These are phyloP conservation scores for Citrus unshiu DNA, from an alignment of 345 rosid species.

Conservation along the genomic window DNA sequence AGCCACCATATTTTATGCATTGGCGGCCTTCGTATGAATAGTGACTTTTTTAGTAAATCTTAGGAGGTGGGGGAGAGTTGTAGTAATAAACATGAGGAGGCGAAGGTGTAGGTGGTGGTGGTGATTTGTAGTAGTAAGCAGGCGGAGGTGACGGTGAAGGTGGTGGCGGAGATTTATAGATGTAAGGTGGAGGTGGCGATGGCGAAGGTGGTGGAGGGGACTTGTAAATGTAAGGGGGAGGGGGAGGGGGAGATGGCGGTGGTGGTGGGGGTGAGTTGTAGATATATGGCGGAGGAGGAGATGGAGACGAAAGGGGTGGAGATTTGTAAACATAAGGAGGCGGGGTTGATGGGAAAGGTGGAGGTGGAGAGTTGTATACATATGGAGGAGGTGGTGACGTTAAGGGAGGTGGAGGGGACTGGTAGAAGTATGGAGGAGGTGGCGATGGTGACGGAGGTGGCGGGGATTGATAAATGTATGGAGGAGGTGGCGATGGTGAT, in stretches of 20 bases:
- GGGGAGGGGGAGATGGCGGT: background rate
- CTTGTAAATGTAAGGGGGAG: background rate
- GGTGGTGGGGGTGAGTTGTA: background rate
- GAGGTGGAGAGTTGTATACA: background rate
- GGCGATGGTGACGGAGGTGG: background rate
- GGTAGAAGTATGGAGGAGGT: background rate
- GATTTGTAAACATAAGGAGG: background rate
- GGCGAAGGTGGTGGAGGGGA: constrained; percentile 1
- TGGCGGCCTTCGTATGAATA: too few species aligned
- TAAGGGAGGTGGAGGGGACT: background rate
- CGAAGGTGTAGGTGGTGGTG: background rate
- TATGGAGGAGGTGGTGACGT: background rate
- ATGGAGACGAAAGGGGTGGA: background rate
- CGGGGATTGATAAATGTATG: background rate
- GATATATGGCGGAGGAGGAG: background rate
- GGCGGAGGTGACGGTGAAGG: background rate
- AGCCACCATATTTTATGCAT: too few species aligned
- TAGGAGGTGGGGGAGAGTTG: background rate
- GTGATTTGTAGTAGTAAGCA: background rate
- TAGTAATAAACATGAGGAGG: background rate
- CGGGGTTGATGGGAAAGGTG: background rate
- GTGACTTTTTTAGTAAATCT: background rate
- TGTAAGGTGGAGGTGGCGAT: background rate
- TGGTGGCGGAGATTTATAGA: constrained; percentile 1
- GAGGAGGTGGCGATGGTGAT: background rate